phyloP scores from a whole-genome alignment of 495 filamentous ascomycete species.

The Thermochaetoides thermophila region DNA sequence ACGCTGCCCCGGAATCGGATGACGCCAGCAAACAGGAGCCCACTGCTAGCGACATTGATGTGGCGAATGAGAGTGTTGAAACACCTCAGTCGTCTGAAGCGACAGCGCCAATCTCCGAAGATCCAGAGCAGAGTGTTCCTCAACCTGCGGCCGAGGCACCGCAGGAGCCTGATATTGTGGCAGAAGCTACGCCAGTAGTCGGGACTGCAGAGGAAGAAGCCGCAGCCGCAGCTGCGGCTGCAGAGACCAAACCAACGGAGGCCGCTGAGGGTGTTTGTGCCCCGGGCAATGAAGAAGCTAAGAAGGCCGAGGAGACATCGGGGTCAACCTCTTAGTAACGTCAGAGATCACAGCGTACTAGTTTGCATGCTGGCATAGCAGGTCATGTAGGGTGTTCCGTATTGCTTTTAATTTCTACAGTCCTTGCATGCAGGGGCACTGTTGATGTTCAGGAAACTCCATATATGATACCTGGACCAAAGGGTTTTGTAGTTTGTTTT shows the following conservation, averaged over 20 bases:
- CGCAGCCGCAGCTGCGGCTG: conserved; percentile 2
- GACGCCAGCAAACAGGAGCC: conserved; percentile 12
- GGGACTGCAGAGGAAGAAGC: not conserved
- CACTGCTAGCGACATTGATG: conserved; percentile 13
- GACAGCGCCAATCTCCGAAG: conserved; percentile 16
- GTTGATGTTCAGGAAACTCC: conserved; percentile 4
- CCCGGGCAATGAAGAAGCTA: not conserved
- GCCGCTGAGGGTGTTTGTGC: not conserved
- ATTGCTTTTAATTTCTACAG: conserved; percentile 4
- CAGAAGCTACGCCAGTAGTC: too few relatives aligned
- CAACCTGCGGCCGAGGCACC: too few relatives aligned
- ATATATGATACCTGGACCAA: conserved; percentile 9
- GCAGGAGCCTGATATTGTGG: conserved; percentile 1
- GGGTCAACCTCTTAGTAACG: conserved; percentile 1
- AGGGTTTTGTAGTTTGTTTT: conserved; percentile 1
- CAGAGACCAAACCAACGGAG: not conserved
- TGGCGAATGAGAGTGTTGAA: conserved; percentile 5
- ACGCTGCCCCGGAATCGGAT: not conserved
- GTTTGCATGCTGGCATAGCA: conserved; percentile 1
- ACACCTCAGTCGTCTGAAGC: conserved; percentile 1
- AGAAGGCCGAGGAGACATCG: conserved; percentile 3
- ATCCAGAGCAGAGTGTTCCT: too few relatives aligned
- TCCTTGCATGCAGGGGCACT: conserved; percentile 1
- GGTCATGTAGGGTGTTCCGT: not conserved
- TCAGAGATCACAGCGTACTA: not conserved